Conservation (phyloP, 139 green algal genomes). For the Coelastrella sp. region DNA sequence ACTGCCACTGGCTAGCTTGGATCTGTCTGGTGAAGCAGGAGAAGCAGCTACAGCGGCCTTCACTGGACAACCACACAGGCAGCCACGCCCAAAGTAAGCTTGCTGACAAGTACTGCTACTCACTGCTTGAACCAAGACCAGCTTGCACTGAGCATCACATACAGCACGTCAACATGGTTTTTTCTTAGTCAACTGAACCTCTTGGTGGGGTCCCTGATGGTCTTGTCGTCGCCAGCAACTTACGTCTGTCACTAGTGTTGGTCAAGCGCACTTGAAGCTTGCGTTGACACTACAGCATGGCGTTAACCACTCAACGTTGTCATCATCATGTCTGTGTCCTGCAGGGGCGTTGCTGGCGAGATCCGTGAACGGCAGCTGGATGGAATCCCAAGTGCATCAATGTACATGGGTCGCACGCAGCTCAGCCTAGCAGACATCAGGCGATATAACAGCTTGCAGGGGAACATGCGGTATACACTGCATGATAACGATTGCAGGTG, state of each 20-base stretch:
- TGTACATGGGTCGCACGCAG: slow-evolving; percentile 72
- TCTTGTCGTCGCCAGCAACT: too few relatives aligned
- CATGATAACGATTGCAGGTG: slow-evolving; percentile 75
- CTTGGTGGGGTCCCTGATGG: too few relatives aligned
- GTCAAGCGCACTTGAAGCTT: too few relatives aligned
- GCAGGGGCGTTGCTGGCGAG: slow-evolving; percentile 43
- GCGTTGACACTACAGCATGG: too few relatives aligned
- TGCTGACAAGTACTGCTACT: background rate
- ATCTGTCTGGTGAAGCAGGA: slow-evolving; percentile 12
- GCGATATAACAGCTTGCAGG: slow-evolving; percentile 64
- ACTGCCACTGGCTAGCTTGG: slow-evolving; percentile 39
- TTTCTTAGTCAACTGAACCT: too few relatives aligned
- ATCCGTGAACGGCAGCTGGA: slow-evolving; percentile 51
- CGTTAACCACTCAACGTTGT: background rate
- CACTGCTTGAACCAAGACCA: background rate
- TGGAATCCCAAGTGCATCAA: slow-evolving; percentile 59
- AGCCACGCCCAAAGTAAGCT: slow-evolving; percentile 19
- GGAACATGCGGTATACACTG: slow-evolving; percentile 61
- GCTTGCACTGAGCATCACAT: background rate
- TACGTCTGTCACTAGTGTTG: too few relatives aligned
- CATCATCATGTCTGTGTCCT: background rate
- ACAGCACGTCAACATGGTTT: background rate
- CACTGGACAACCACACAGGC: background rate
- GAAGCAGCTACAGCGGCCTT: slow-evolving; percentile 11
- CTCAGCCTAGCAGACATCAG: slow-evolving; percentile 71